Base-by-base conservation (phyloP, 257 asterid genomes). In the Solanum appendiculatum region DNA sequence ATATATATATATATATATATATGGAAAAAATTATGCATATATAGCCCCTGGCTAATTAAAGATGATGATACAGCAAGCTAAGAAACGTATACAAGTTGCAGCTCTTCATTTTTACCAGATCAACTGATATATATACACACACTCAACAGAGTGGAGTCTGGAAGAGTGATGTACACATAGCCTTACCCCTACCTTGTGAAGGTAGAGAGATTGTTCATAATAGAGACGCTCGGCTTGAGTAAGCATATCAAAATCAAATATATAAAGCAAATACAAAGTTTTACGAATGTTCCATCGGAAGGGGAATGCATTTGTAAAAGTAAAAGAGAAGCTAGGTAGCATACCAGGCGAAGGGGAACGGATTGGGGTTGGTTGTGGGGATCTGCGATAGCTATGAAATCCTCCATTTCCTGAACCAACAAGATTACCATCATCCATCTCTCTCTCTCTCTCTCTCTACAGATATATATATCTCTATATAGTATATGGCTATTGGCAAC, bases 381-480 rank as follows among this genome's bases (percentile, higher is more conserved):
- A 89, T 48, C 87, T 60, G 86, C 89, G 90, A 94, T 92, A 91
- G 91, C 94, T 93, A 88, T 92, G 95, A 88, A 92, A 94, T 82
- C 93, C 94, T 39, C 93, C 93, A 37, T 88, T 85, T 31, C 91
- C 93, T 33, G 92, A 91, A 86, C 95, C 95, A 94, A 25, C n/a
- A 69, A 1, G 21, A 27, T 64, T 69, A 31, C 12, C n/a, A 40
- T 40, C 16, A 40, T 89, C 80, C 27, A 82, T 86, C 72, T 86
- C 46, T 16, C 77, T 86, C 46, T 16, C 23, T 18, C 39, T 5
- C 39, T 36, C 39, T 36, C 39, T 36, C 39, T 36, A 3, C 60
- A 6, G 3, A 54, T 40, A 42, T 42, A 42, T 42, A 3, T 42
- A 42, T 42, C 0, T 46, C 0, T 36, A 4, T 36, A 36, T 36